Base-by-base conservation (phyloP, 2,329 filamentous ascomycete genomes). In the Fusarium stilboides region DNA sequence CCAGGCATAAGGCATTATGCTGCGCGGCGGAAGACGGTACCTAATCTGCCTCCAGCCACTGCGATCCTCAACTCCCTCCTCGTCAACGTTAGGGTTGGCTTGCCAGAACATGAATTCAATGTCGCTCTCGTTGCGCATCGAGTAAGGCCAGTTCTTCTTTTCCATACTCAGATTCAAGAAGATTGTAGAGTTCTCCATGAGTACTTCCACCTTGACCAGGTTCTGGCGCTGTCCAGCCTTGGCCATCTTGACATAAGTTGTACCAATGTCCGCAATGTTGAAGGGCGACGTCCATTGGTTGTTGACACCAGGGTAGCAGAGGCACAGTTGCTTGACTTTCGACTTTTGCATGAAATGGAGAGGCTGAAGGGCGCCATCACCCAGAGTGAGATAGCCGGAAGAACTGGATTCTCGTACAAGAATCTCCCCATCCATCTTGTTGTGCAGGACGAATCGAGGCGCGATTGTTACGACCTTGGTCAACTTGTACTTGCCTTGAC, bases 1-100 rank as follows among this genome's bases (percentile, higher is more conserved):
- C 96, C 96, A 99, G 3, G 96, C 95, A 76, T 99, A 99, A 1
- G 97, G 96, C 96, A 99, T 99, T 79, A 99, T 98, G 79, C 95
- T 98, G 63, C 96, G 88, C 14, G 95, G 91, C 3, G 97, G 97
- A 31, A 99, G 85, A 33, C 95, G 91, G 80, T 99, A 99, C 54
- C 94, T 88, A 65, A 99, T 93, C 3, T 94, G 94, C 69, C 93
- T 92, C 93, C 96, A 99, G 6, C 94, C 93, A 54, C 93, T 94
- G 58, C 90, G 85, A 75, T 98, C 93, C 72, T 93, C 91, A 7
- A 87, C 86, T 57, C 95, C 94, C 63, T 98, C 94, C 66, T 98
- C 94, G 63, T 97, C 94, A 12, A 97, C 83, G 73, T 95, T 97
- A 6, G 96, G 96, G 74, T 98, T 92, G 19, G 94, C 92, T 79